phyloP scores from a whole-genome alignment of 1,139 yeast genomes.

The Pichia sp. region DNA sequence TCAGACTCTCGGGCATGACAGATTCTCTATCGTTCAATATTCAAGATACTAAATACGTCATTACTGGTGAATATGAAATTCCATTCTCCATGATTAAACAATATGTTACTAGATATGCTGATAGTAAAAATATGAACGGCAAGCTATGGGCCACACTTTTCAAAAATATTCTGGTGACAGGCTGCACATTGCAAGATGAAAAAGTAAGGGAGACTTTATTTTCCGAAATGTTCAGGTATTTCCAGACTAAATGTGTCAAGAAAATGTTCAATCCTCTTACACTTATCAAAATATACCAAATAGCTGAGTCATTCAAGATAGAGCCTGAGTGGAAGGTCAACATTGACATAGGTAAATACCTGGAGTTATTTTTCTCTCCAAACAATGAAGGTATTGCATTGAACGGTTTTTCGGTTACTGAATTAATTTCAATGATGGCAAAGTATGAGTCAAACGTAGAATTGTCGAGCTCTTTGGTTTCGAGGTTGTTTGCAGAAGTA shows the following conservation, averaged over 20 bases:
- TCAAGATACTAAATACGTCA: not conserved
- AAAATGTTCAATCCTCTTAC: constrained; percentile 1
- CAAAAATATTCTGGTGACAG: not conserved
- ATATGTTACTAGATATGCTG: constrained; percentile 1
- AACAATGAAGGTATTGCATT: not conserved
- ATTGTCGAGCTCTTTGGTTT: not conserved
- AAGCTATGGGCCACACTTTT: constrained; percentile 8
- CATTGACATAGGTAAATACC: constrained; percentile 4
- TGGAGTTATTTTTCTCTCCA: constrained; percentile 1
- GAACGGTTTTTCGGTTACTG: not conserved
- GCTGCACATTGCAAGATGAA: not conserved
- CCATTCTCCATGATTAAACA: not conserved
- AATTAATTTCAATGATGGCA: not conserved
- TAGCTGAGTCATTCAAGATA: constrained; percentile 3
- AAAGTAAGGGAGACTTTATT: not conserved
- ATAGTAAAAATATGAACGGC: not conserved
- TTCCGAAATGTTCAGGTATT: not conserved
- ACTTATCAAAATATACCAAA: constrained; percentile 8
- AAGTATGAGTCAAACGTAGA: constrained; percentile 12
- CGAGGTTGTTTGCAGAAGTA: constrained; percentile 1
- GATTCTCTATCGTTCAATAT: not conserved
- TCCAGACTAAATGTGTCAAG: constrained; percentile 1
- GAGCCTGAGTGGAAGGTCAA: constrained; percentile 7
- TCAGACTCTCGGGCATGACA: constrained; percentile 6
- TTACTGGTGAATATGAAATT: not conserved